phyloP scores from a whole-genome alignment of 1,284 basidiomycete species.

The Kalmanozyma brasiliensis region DNA sequence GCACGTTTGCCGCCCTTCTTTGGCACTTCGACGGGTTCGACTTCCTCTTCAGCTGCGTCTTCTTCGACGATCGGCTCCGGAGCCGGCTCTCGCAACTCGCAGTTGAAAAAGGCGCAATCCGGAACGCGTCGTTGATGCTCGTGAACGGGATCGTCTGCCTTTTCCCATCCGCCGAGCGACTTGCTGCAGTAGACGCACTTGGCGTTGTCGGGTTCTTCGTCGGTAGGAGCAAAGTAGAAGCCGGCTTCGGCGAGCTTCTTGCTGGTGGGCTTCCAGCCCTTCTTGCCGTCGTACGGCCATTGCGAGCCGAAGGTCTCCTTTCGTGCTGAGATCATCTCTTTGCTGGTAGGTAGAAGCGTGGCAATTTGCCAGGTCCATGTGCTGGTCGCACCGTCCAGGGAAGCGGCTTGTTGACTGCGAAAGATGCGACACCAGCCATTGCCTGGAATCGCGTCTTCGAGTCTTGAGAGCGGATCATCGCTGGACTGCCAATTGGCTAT shows the following conservation, averaged over 20 bases:
- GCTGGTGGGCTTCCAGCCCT: constrained; percentile 67
- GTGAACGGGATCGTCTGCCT: constrained; percentile 64
- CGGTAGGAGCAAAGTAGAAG: constrained; percentile 62
- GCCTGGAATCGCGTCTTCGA: constrained; percentile 34
- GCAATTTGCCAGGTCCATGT: constrained; percentile 39
- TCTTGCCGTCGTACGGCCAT: constrained; percentile 66
- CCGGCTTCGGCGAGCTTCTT: constrained; percentile 67
- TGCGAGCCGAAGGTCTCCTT: constrained; percentile 60
- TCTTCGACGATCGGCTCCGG: constrained; percentile 6
- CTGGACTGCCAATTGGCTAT: constrained; percentile 55
- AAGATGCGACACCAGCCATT: constrained; percentile 53
- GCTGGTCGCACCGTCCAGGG: constrained; percentile 24
- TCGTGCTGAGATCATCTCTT: constrained; percentile 57
- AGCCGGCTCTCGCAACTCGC: constrained; percentile 18
- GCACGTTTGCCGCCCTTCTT: constrained; percentile 36
- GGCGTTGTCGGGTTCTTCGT: constrained; percentile 61
- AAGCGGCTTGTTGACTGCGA: constrained; percentile 25
- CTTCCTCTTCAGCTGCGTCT: constrained; percentile 1
- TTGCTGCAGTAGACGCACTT: constrained; percentile 66
- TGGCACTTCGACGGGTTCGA: background rate
- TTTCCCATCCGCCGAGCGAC: constrained; percentile 66
- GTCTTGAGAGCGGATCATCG: constrained; percentile 54
- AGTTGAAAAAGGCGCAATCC: constrained; percentile 66
- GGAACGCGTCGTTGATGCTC: constrained; percentile 64
- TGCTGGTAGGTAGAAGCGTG: constrained; percentile 57